Evolutionary conservation across 1,284 basidiomycete species (phyloP).

Genomic region (Trichosporon sp.): DNA sequence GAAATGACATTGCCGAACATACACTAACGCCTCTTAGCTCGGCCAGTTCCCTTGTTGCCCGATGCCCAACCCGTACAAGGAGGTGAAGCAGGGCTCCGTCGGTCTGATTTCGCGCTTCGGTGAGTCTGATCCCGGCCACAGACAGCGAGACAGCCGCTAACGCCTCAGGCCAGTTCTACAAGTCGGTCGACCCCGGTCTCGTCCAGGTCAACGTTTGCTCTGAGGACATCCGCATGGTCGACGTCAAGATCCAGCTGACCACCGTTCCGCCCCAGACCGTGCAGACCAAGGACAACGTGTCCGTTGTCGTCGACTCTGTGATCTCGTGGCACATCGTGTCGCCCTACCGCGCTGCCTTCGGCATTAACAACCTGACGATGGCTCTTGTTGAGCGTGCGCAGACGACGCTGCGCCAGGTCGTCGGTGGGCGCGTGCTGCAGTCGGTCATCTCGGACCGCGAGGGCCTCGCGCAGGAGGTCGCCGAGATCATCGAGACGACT

Average conservation of each 20-base stretch:
- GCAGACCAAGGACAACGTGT: slow-evolving; percentile 66
- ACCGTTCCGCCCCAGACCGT: slow-evolving; percentile 77
- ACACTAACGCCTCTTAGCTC: slow-evolving; percentile 20
- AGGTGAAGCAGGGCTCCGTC: slow-evolving; percentile 70
- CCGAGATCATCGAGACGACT: slow-evolving; percentile 70
- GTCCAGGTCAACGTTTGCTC: slow-evolving; percentile 90
- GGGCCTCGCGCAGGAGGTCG: slow-evolving; percentile 91
- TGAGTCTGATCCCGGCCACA: slow-evolving; percentile 65
- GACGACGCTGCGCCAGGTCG: slow-evolving; percentile 90
- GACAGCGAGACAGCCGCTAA: neutral
- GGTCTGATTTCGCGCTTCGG: slow-evolving; percentile 84
- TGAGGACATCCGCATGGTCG: slow-evolving; percentile 70
- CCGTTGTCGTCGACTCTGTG: slow-evolving; percentile 58
- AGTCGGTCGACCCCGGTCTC: slow-evolving; percentile 83
- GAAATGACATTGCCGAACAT: no score
- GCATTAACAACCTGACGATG: slow-evolving; percentile 78
- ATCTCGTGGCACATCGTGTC: slow-evolving; percentile 77
- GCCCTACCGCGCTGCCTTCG: slow-evolving; percentile 83
- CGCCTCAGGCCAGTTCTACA: slow-evolving; percentile 49
- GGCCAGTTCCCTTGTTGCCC: slow-evolving; percentile 88
- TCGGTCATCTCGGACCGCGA: slow-evolving; percentile 70
- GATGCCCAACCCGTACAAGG: slow-evolving; percentile 54
- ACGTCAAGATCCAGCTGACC: slow-evolving; percentile 91
- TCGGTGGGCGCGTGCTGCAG: slow-evolving; percentile 71
- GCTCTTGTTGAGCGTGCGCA: slow-evolving; percentile 90